These are phyloP conservation scores for Rhodosporidiobolus sp. DNA, from an alignment of 768 basidiomycete genomes.

Conservation along the genomic window DNA sequence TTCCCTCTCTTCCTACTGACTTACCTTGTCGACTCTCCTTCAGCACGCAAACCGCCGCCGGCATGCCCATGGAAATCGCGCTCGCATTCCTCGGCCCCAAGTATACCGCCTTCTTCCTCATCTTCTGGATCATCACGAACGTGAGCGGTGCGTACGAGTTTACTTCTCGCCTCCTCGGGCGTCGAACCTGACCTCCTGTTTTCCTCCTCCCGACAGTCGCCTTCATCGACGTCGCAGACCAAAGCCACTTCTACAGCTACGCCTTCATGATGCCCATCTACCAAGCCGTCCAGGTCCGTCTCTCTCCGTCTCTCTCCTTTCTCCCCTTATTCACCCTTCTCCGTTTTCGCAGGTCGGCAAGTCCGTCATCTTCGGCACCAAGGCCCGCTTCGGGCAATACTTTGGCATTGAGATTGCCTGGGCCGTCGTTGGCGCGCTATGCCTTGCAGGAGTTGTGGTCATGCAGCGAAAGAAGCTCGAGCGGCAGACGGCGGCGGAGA, in stretches of 20 bases:
- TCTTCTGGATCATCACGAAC: slow-evolving; percentile 43
- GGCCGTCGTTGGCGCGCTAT: slow-evolving; percentile 29
- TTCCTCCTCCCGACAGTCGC: slow-evolving; percentile 45
- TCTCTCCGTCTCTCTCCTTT: not conserved
- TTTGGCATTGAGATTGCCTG: slow-evolving; percentile 48
- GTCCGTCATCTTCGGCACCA: slow-evolving; percentile 47
- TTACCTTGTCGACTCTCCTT: too few species aligned
- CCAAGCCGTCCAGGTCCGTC: slow-evolving; percentile 20
- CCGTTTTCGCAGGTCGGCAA: slow-evolving; percentile 42
- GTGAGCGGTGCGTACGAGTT: not conserved
- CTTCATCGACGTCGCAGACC: slow-evolving; percentile 46
- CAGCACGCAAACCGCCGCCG: not conserved
- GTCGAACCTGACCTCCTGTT: slow-evolving; percentile 21
- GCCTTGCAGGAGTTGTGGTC: slow-evolving; percentile 23
- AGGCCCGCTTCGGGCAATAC: slow-evolving; percentile 47
- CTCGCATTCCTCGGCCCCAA: slow-evolving; percentile 45
- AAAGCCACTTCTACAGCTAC: slow-evolving; percentile 47
- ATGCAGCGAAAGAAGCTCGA: slow-evolving; percentile 39
- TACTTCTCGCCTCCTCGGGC: not conserved
- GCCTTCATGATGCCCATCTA: slow-evolving; percentile 41
- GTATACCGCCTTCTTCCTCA: slow-evolving; percentile 48
- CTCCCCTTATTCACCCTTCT: not conserved
- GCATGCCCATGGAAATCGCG: slow-evolving; percentile 27
- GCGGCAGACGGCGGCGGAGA: not conserved
- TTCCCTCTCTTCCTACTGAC: too few species aligned